These are phyloP conservation scores for Sordaria brevicollis DNA, from an alignment of 495 filamentous ascomycete species.

Conservation along the genomic window DNA sequence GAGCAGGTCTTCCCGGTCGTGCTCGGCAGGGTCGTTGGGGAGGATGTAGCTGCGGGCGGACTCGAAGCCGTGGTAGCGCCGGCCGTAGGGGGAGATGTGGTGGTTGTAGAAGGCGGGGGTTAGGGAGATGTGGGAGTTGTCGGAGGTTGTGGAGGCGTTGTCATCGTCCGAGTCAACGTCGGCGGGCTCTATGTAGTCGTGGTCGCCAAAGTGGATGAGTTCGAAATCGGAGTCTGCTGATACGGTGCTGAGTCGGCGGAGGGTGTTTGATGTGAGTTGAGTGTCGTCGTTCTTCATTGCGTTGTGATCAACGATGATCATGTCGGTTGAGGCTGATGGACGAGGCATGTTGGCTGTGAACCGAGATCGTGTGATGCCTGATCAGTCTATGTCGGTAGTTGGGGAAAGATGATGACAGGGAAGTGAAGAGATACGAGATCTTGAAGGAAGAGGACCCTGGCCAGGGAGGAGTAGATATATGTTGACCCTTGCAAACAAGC, in stretches of 20 bases:
- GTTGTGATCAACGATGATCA: neutral
- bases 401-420: neutral
- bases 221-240: neutral
- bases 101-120: constrained; percentile 12
- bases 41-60: constrained; percentile 10
- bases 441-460: neutral
- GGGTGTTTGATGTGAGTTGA: neutral
- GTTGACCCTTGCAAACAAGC: neutral
- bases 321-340: neutral
- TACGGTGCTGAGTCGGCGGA: neutral
- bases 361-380: neutral
- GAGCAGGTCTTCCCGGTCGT: constrained; percentile 34
- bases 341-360: neutral
- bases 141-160: neutral
- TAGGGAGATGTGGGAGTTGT: neutral
- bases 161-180: neutral
- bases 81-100: constrained; percentile 44
- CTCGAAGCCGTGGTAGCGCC: constrained; percentile 25
- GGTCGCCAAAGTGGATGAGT: neutral
- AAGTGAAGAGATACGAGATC: neutral
- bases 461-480: neutral
- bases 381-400: neutral
- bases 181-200: neutral
- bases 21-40: constrained; percentile 18
- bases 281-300: neutral